Evolutionary conservation across 257 asterid species (phyloP).

Genomic region (Forsythia suspensa): DNA sequence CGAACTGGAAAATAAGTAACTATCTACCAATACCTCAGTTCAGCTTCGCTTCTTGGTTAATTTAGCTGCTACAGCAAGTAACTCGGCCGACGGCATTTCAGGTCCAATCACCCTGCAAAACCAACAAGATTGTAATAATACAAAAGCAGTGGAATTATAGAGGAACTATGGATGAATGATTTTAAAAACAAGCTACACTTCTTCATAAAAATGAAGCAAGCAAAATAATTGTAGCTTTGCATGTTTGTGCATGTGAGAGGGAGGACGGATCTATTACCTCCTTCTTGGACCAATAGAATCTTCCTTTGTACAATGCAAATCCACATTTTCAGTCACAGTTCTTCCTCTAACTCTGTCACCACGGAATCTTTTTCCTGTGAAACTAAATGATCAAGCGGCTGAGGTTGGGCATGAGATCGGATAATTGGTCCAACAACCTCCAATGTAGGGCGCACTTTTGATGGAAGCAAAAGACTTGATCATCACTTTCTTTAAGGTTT

Average conservation of each 20-base stretch:
- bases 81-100: constrained; percentile 94
- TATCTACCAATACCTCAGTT: constrained; percentile 53
- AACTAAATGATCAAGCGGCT: constrained; percentile 30
- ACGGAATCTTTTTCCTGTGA: constrained; percentile 30
- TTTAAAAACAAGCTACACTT: neutral
- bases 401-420: constrained; percentile 42
- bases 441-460: constrained; percentile 69
- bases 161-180: neutral
- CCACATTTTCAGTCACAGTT: constrained; percentile 28
- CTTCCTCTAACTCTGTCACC: constrained; percentile 40
- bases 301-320: constrained; percentile 37
- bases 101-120: constrained; percentile 84
- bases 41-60: constrained; percentile 97
- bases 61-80: constrained; percentile 97
- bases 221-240: neutral
- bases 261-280: constrained; percentile 30
- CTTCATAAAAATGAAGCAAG: neutral
- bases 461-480: constrained; percentile 60
- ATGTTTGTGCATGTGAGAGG: neutral
- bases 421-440: constrained; percentile 71
- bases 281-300: constrained; percentile 47
- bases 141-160: neutral
- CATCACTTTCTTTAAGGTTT: constrained; percentile 69
- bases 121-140: constrained; percentile 18
- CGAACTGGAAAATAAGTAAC: neutral